A percentile compares a stretch with the other conserved stretches of the same genome.
Conservation (phyloP, 2,329 filamentous ascomycete species). For the Phoma herbarum region DNA sequence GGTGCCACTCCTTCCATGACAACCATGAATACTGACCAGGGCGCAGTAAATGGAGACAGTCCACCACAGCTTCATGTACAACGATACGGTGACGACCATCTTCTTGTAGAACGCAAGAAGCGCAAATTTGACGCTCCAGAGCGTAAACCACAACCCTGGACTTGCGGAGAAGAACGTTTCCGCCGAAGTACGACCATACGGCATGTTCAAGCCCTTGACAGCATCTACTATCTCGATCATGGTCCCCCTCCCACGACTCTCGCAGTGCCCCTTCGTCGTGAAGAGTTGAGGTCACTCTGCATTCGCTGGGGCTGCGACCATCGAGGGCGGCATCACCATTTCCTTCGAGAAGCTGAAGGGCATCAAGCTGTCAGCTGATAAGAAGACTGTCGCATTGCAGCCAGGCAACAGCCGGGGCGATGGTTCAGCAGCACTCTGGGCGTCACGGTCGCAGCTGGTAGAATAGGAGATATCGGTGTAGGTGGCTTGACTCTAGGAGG, state of each 20-base stretch:
- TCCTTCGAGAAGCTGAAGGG: not conserved
- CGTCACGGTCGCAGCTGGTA: not conserved
- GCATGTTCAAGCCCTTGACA: too few relatives aligned
- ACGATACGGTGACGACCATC: not conserved
- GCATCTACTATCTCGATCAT: too few relatives aligned
- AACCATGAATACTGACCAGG: not conserved
- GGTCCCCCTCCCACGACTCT: too few relatives aligned
- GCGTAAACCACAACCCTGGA: not conserved
- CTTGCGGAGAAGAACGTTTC: not conserved
- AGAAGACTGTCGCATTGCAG: not conserved
- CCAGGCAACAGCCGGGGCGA: not conserved
- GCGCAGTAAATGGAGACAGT: not conserved
- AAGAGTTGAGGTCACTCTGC: not conserved
- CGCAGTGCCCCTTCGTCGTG: too few relatives aligned
- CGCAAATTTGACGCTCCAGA: not conserved
- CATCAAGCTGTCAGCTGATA: not conserved
- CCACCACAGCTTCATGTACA: not conserved
- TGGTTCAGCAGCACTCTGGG: not conserved
- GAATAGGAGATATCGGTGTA: not conserved
- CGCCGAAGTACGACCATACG: too few relatives aligned
- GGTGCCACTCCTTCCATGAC: not conserved
- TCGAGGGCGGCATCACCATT: not conserved
- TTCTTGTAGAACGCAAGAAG: not conserved
- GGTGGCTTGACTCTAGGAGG: not conserved
- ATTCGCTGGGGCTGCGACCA: not conserved